Base-by-base conservation (phyloP, 2,329 filamentous ascomycete genomes). In the Venturia asperata region DNA sequence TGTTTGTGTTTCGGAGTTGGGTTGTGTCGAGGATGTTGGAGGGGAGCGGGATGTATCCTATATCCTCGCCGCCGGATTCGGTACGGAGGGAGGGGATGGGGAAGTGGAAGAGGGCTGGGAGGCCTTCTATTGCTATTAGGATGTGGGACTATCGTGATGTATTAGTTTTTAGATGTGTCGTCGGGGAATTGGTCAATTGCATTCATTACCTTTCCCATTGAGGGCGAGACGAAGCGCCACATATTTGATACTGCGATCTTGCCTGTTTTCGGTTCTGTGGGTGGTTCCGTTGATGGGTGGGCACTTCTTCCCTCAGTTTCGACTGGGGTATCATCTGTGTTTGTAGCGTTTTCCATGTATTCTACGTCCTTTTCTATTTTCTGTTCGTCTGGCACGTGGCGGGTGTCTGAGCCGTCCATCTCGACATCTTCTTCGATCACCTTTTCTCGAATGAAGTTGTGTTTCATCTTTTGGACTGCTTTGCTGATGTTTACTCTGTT, bases 21-120 rank as follows among this genome's bases (percentile, higher is more conserved):
- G 76, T 70, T n/a, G 84, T 70, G 71, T 86, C 83, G 5, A 93
- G 81, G 0, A 86, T 83, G 70, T 90, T 91, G 9, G 88, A 88
- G 2, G 81, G 78, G 5, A 91, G 74, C 47, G 78, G 74, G 64
- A 91, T 71, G 19, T 68, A 68, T 7, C 58, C 63, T 34, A 69
- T 64, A 52, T 66, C 67, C 64, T 55, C 65, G 67, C 24, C 30
- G 62, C 81, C 82, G 58, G 80, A 76, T 9, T 75, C 73, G 67
- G 82, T 77, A 10, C 77, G 74, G 49, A 91, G 77, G 17, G 72
- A 75, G 67, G 81, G 82, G 61, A 82, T 73, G 0, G 73, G 67
- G 77, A 88, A 89, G 65, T 83, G 77, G 74, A 93, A 86, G 10
- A 95, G 76, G 49, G 82, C 89, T 66, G 85, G 83, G 37, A 78